Conservation (phyloP, 129 eudicot species). For the Sambucus nigra region DNA sequence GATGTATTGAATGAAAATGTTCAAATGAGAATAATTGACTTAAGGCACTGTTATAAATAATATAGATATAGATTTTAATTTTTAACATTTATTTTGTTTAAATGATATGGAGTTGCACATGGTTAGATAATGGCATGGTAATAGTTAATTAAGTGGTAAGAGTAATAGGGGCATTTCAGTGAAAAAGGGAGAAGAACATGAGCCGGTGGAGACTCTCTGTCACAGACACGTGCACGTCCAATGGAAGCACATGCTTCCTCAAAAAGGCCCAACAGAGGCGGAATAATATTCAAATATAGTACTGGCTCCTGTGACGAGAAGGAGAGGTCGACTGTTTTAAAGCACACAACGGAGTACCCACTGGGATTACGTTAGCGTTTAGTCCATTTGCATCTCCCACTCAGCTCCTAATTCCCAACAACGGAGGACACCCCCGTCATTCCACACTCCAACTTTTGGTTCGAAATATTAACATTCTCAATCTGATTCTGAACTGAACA, state of each 20-base stretch:
- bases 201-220: constrained; percentile 28
- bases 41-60: too few species aligned
- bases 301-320: neutral
- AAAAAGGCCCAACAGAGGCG: constrained; percentile 30
- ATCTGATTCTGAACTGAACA: neutral
- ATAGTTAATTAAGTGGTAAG: too few species aligned
- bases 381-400: too few species aligned
- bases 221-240: constrained; percentile 50
- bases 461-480: too few species aligned
- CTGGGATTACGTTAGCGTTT: neutral
- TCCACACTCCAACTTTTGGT: neutral
- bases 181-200: neutral
- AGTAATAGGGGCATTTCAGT: constrained; percentile 1
- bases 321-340: constrained; percentile 4
- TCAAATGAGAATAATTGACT: too few species aligned
- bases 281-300: constrained; percentile 28
- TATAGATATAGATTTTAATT: too few species aligned
- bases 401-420: neutral
- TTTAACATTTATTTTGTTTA: too few species aligned
- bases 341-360: neutral
- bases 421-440: neutral
- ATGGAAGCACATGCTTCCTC: constrained; percentile 46
- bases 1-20: too few species aligned
- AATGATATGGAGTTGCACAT: too few species aligned
- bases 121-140: too few species aligned